Base-by-base conservation (phyloP, 306 rosid species). In the Clitoria ternatea region DNA sequence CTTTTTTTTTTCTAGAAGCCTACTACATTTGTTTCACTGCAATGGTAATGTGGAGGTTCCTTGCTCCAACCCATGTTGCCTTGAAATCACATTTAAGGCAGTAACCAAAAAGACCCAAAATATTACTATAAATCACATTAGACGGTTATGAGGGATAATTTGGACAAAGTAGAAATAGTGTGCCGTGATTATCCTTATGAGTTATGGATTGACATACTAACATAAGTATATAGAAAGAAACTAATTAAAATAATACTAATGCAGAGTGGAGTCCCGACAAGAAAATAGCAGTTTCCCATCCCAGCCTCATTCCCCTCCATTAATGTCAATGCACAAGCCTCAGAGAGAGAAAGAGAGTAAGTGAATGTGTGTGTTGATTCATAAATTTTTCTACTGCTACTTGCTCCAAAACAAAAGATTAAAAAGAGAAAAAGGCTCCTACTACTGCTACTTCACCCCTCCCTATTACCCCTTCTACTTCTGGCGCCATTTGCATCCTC, bases 401-500 rank as follows among this genome's bases (percentile, higher is more conserved):
- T 37, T 13, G 1, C 33, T 37, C 45, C 59, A 47, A n/a, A n/a
- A n/a, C n/a, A n/a, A n/a, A 77, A 85, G 53, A 65, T 72, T 56
- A 82, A 84, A 67, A 65, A 59, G 48, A 52, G 42, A 45, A 33
- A 37, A 37, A 37, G 13, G 9, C 39, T 13, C n/a, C n/a, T n/a
- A n/a, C n/a, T n/a, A n/a, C n/a, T n/a, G n/a, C n/a, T n/a, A n/a
- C 75, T 67, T 56, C 20, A 26, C 56, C n/a, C n/a, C 54, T 59
- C 61, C 0, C 55, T 50, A 4, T 66, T 57, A n/a, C n/a, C n/a
- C 4, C 78, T 57, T 49, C 83, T 48, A 43, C 73, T 82, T 83
- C 75, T 87, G 90, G 93, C 93, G 97, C 97, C 93, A 85, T 91
- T 89, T 83, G 71, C 77, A 83, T 54, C 61, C 61, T 47, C 79